Percentiles rank a stretch among this genome's conserved stretches.
phyloP scores from a whole-genome alignment of 306 rosid species.

The Crotalaria pallida region DNA sequence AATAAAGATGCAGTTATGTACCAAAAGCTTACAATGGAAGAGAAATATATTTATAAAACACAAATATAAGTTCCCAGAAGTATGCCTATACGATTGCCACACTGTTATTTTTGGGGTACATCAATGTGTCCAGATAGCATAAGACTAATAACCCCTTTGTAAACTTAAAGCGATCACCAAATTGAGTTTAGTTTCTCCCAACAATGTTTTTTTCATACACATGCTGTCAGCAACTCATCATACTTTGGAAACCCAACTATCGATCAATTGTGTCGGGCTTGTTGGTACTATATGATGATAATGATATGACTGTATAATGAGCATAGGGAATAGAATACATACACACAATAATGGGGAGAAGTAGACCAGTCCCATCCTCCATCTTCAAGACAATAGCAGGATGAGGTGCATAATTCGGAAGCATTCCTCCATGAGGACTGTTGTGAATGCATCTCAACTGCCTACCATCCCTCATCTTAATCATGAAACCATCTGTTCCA shows the following conservation, averaged over 20 bases:
- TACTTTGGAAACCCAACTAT: too few relatives aligned
- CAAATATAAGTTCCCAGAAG: background rate
- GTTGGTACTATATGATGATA: too few relatives aligned
- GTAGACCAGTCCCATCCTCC: slow-evolving; percentile 85
- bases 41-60: background rate
- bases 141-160: too few relatives aligned
- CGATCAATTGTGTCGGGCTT: too few relatives aligned
- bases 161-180: too few relatives aligned
- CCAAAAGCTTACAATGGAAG: slow-evolving; percentile 7
- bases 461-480: slow-evolving; percentile 86
- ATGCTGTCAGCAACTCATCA: too few relatives aligned
- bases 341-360: slow-evolving; percentile 89
- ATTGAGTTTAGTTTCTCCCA: too few relatives aligned
- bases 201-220: too few relatives aligned
- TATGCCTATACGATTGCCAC: background rate
- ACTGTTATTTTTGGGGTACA: too few relatives aligned
- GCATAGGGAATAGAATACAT: slow-evolving; percentile 27
- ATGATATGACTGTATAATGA: background rate
- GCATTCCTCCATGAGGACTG: slow-evolving; percentile 75
- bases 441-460: slow-evolving; percentile 70
- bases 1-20: slow-evolving; percentile 24
- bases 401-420: slow-evolving; percentile 81
- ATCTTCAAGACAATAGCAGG: slow-evolving; percentile 82
- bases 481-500: slow-evolving; percentile 72
- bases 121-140: too few relatives aligned